Percentiles rank a stretch among this genome's conserved stretches.
phyloP scores from a whole-genome alignment of 345 rosid genomes.

The Citrus medica region DNA sequence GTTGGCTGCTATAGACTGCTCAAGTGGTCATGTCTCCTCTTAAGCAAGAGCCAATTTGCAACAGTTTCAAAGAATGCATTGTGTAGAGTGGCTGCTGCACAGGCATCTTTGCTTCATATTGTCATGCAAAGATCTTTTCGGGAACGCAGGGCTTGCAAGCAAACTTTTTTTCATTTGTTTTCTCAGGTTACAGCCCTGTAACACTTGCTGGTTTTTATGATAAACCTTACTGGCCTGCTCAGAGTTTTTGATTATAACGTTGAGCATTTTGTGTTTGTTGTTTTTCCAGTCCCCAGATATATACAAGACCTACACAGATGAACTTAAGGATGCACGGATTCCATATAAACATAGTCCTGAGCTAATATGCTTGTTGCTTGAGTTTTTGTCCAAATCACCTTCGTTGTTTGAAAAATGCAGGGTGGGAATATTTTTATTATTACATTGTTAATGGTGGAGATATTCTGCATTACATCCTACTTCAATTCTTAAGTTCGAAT shows the following conservation, averaged over 20 bases:
- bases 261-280: conserved; percentile 17
- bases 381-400: conserved; percentile 50
- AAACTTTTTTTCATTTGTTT: conserved; percentile 62
- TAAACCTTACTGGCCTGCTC: not conserved
- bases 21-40: conserved; percentile 81
- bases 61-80: conserved; percentile 71
- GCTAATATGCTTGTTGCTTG: conserved; percentile 60
- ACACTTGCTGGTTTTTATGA: not conserved
- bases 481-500: not conserved
- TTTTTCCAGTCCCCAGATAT: conserved; percentile 61
- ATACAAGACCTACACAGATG: conserved; percentile 56
- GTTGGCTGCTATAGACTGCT: conserved; percentile 72
- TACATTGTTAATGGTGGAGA: not conserved
- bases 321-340: conserved; percentile 61
- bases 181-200: conserved; percentile 52
- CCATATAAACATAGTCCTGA: conserved; percentile 74
- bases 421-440: conserved; percentile 38
- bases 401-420: conserved; percentile 58
- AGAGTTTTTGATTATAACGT: not conserved
- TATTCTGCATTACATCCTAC: not conserved
- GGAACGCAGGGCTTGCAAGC: conserved; percentile 71
- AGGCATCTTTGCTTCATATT: conserved; percentile 58
- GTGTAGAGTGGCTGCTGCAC: conserved; percentile 69
- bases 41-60: conserved; percentile 69
- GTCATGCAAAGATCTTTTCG: conserved; percentile 68